These are phyloP conservation scores for Fonsecaea multimorphosa DNA, from an alignment of 2,329 filamentous ascomycete species.

Conservation along the genomic window DNA sequence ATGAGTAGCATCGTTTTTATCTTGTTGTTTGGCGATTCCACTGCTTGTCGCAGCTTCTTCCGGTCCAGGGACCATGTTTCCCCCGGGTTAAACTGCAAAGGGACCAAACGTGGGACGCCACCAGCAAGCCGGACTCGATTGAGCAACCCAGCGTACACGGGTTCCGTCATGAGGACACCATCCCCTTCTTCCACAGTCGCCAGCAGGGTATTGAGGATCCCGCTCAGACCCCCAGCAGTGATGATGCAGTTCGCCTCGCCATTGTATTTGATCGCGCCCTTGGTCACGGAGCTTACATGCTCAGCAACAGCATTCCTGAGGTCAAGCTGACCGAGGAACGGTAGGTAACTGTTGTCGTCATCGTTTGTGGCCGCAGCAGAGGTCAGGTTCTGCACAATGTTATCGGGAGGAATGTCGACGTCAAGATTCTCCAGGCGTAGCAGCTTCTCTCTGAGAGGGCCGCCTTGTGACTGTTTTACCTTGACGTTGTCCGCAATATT, in stretches of 20 bases:
- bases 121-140: slow-evolving; percentile 28
- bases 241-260: slow-evolving; percentile 28
- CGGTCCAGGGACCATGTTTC: slow-evolving; percentile 21
- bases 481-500: slow-evolving; percentile 21
- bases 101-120: slow-evolving; percentile 23
- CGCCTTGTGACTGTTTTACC: neutral
- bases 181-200: slow-evolving; percentile 29
- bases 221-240: slow-evolving; percentile 23
- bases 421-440: slow-evolving; percentile 29
- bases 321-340: slow-evolving; percentile 22
- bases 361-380: slow-evolving; percentile 10
- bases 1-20: slow-evolving; percentile 26
- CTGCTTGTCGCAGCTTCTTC: slow-evolving; percentile 8
- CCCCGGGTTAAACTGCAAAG: slow-evolving; percentile 22
- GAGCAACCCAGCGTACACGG: slow-evolving; percentile 22
- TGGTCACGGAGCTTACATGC: slow-evolving; percentile 19
- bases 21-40: slow-evolving; percentile 3
- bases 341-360: slow-evolving; percentile 29
- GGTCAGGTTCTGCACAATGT: slow-evolving; percentile 6
- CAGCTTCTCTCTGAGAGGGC: neutral
- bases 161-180: slow-evolving; percentile 26
- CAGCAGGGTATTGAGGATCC: slow-evolving; percentile 27
- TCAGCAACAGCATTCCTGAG: slow-evolving; percentile 23
- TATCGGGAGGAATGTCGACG: slow-evolving; percentile 25
- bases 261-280: slow-evolving; percentile 10